Conservation (phyloP, 1,284 basidiomycete genomes). For the Ceratobasidium sp. region DNA sequence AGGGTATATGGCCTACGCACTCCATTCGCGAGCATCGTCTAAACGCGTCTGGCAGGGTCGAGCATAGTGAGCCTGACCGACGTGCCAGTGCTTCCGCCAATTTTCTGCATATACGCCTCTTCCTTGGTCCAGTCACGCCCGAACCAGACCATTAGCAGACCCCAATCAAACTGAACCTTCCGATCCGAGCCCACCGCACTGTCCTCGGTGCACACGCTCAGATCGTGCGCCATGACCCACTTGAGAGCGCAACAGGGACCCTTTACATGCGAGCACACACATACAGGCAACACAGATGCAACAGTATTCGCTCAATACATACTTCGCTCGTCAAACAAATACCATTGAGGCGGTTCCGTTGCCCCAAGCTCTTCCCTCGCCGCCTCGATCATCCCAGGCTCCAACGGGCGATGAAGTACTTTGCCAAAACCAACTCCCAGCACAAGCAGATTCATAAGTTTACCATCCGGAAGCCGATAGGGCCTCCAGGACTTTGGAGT, state of each 20-base stretch:
- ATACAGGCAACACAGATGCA: not conserved
- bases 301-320: not conserved
- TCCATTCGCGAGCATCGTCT: constrained; percentile 99
- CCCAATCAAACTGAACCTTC: constrained; percentile 86
- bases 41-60: constrained; percentile 94
- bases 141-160: constrained; percentile 96
- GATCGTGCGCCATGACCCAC: constrained; percentile 97
- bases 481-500: not conserved
- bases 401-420: not conserved
- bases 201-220: constrained; percentile 71
- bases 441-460: not conserved
- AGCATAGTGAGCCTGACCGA: constrained; percentile 98
- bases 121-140: constrained; percentile 98
- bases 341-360: not conserved
- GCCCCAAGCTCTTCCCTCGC: not conserved
- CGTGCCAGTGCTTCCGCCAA: constrained; percentile 96
- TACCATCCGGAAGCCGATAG: not conserved
- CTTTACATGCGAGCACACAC: too few relatives aligned
- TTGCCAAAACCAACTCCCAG: constrained; percentile 1
- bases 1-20: constrained; percentile 85
- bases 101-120: constrained; percentile 99
- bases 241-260: constrained; percentile 94
- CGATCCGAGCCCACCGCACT: constrained; percentile 60
- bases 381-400: not conserved
- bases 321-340: constrained; percentile 1